Evolutionary conservation across 73 alveolate species (phyloP).

Genomic region (Paramecium octaurelia): DNA sequence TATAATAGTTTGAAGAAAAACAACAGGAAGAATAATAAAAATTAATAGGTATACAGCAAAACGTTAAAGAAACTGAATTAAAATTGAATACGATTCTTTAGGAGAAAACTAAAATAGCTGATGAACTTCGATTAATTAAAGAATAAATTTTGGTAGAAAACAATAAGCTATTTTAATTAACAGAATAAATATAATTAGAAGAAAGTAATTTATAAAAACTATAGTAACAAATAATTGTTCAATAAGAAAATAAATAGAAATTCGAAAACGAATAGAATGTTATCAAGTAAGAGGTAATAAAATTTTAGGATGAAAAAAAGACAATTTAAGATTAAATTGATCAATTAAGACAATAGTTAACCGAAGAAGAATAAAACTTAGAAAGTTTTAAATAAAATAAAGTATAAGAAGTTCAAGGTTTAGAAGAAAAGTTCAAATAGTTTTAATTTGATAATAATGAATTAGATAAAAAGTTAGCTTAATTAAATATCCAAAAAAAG

Average conservation of each 20-base stretch:
- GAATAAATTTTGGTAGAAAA: not conserved
- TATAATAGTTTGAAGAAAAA: not conserved
- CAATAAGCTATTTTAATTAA: not conserved
- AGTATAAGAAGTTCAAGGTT: not conserved
- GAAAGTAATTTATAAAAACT: not conserved
- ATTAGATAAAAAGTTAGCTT: not conserved
- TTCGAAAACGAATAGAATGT: not conserved
- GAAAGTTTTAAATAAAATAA: not conserved
- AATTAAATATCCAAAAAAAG: not conserved
- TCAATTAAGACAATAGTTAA: not conserved
- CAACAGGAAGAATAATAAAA: not conserved
- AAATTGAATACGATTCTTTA: not conserved
- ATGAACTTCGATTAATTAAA: not conserved
- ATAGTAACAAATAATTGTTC: not conserved
- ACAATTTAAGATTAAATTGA: not conserved
- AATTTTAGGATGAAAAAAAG: not conserved
- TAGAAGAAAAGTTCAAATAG: not conserved
- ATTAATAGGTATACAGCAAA: not conserved
- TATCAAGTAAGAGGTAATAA: not conserved
- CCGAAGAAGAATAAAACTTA: not conserved
- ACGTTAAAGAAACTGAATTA: not conserved
- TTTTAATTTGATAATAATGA: not conserved
- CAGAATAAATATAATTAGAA: not conserved
- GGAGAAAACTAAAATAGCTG: not conserved
- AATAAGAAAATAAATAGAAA: not conserved